Base-by-base conservation (phyloP, 352 stramenopile genomes). In the Globisporangium cylindrosporum region DNA sequence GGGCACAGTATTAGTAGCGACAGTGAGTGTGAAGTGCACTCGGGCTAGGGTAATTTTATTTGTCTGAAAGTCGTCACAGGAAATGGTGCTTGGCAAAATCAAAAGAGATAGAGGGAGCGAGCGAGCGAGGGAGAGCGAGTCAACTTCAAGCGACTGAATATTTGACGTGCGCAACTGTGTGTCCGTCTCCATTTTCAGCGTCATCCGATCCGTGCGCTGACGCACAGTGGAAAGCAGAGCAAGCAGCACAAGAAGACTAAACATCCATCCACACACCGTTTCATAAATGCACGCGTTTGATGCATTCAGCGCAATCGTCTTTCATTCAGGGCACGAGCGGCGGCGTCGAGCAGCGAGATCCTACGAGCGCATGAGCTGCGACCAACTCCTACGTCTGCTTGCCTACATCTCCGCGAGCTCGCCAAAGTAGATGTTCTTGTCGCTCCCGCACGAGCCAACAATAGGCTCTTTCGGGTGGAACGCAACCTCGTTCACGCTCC, bases 401-500 rank as follows among this genome's bases (percentile, higher is more conserved):
- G 5, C 46, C 46, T 78, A 88, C 57, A 84, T 76, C 51, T 84
- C 78, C 20, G 79, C 75, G 29, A 95, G 78, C 68, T 95, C 88
- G 62, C 87, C 88, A 34, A 95, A 73, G 81, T 88, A 93, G 68
- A 95, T 91, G 70, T 73, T 90, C 77, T 95, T 94, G 84, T 97
- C 89, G 66, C 82, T 90, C 66, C 85, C 82, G 70, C 88, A 93
- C 12, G 89, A 97, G 58, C 86, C 88, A 43, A 97, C 75, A 60
- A 97, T 95, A 14, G 85, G 85, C 66, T 93, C 88, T 43, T 65
- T 86, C 46, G 89, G 84, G 76, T 98, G 93, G 78, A 98, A 98
- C 25, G 86, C 73, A 15, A 94, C 94, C 54, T 97, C 88, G 79
- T 99, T 98, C 41, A 99, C 95, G 76, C 90, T 97, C 38, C 93